Base-by-base conservation (phyloP, 371 early-diverging fungal species). In the Mucor plumbeus region DNA sequence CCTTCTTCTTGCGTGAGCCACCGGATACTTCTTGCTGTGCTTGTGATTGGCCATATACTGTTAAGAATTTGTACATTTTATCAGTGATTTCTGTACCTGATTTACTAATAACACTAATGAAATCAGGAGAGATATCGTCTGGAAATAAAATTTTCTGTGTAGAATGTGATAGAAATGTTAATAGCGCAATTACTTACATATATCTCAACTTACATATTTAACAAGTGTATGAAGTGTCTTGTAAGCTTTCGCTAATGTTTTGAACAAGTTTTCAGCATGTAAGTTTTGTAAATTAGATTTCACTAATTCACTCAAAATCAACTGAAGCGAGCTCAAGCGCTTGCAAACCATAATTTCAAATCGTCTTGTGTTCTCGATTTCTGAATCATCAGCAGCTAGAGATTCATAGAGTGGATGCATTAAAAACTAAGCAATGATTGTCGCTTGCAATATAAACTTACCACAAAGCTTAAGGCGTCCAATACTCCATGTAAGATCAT, bases 1-100 rank as follows among this genome's bases (percentile, higher is more conserved):
- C 63, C 54, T 71, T 68, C 14, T 65, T 65, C 74, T 55, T 53
- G 54, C 31, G 33, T 67, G 58, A 34, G 6, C 40, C 3, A 19
- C 9, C 26, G 19, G 50, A 13, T 34, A 55, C 15, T 43, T 65
- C 48, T 11, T 50, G 38, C 1, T 61, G 61, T 47, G 60, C 34
- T 21, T 53, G 44, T 13, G 53, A 13, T 14, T 31, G 83, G 4
- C 79, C 79, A 58, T 82, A 82, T 4, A 79, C 63, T 0, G 79
- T 84, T 56, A 86, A 61, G 61, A 81, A 81, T 40, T 71, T 81
- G 60, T 86, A 86, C 77, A 86, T 80, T 43, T 69, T 77, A 13
- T 80, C 80, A 0, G 86, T 82, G 0, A 86, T 65, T 5, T 63
- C 68, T 7, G 60, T 71, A 3, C 79, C 81, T 13, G 75, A 69